Percentiles rank a stretch among this genome's conserved stretches.
Conservation (phyloP, 2,329 filamentous ascomycete species). For the Paecilomyces variotii region DNA sequence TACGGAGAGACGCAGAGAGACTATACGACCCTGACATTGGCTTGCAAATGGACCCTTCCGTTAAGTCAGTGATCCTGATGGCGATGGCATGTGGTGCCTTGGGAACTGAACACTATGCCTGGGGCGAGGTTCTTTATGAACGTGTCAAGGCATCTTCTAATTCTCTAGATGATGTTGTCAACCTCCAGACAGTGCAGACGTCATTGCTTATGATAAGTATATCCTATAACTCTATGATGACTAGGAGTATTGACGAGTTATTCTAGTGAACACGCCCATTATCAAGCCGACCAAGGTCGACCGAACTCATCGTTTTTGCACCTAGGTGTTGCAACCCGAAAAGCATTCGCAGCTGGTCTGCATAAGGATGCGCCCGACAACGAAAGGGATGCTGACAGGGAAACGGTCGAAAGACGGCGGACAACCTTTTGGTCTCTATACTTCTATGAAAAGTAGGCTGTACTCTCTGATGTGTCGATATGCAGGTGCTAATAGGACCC, state of each 20-base stretch:
- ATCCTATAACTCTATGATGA: not conserved
- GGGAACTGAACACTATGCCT: slow-evolving; percentile 31
- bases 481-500: not conserved
- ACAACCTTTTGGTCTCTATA: slow-evolving; percentile 35
- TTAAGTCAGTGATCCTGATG: slow-evolving; percentile 31
- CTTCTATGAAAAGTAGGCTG: slow-evolving; percentile 36
- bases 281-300: slow-evolving; percentile 37
- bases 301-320: slow-evolving; percentile 38
- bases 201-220: slow-evolving; percentile 41
- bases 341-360: slow-evolving; percentile 37
- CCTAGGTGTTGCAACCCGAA: slow-evolving; percentile 33
- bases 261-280: slow-evolving; percentile 28
- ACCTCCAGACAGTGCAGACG: slow-evolving; percentile 37
- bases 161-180: slow-evolving; percentile 38
- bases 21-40: slow-evolving; percentile 20
- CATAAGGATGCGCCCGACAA: slow-evolving; percentile 35
- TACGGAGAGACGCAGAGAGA: slow-evolving; percentile 26
- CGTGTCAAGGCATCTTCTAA: slow-evolving; percentile 33
- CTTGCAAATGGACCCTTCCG: slow-evolving; percentile 19
- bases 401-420: slow-evolving; percentile 8
- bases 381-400: not conserved
- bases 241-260: slow-evolving; percentile 2
- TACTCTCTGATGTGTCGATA: not conserved
- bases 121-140: slow-evolving; percentile 36
- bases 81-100: slow-evolving; percentile 31